These are phyloP conservation scores for Baorangia bicolor DNA, from an alignment of 768 basidiomycete species.

Conservation along the genomic window DNA sequence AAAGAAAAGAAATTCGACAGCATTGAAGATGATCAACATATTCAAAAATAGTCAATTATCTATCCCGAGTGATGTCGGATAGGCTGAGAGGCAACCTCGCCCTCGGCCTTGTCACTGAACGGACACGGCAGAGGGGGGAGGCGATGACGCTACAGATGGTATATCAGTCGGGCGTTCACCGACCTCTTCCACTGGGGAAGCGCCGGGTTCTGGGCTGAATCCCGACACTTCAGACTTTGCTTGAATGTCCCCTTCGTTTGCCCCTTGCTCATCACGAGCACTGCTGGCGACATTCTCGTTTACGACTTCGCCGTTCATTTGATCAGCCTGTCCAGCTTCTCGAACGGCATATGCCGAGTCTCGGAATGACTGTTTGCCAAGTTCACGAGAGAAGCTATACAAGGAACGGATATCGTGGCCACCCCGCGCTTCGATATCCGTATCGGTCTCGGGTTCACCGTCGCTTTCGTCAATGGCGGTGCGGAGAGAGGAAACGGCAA, in stretches of 20 bases:
- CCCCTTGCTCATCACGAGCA: constrained; percentile 12
- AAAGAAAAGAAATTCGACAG: constrained; percentile 9
- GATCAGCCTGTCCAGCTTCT: constrained; percentile 20
- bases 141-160: constrained; percentile 30
- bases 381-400: constrained; percentile 34
- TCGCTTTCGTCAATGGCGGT: constrained; percentile 37
- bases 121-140: constrained; percentile 33
- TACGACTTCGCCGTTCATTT: constrained; percentile 23
- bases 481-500: constrained; percentile 36
- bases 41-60: constrained; percentile 34
- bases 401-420: constrained; percentile 30
- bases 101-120: constrained; percentile 17
- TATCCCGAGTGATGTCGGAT: constrained; percentile 17
- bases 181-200: constrained; percentile 24
- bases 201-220: constrained; percentile 17
- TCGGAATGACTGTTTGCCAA: constrained; percentile 27
- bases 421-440: constrained; percentile 30
- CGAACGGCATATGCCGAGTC: constrained; percentile 24
- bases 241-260: constrained; percentile 5
- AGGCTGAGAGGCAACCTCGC: not conserved
- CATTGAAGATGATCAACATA: constrained; percentile 36
- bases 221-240: constrained; percentile 17
- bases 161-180: constrained; percentile 21
- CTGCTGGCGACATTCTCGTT: constrained; percentile 12
- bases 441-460: constrained; percentile 33